Conservation (phyloP, 2,329 filamentous ascomycete genomes). For the Fonsecaea pedrosoi region DNA sequence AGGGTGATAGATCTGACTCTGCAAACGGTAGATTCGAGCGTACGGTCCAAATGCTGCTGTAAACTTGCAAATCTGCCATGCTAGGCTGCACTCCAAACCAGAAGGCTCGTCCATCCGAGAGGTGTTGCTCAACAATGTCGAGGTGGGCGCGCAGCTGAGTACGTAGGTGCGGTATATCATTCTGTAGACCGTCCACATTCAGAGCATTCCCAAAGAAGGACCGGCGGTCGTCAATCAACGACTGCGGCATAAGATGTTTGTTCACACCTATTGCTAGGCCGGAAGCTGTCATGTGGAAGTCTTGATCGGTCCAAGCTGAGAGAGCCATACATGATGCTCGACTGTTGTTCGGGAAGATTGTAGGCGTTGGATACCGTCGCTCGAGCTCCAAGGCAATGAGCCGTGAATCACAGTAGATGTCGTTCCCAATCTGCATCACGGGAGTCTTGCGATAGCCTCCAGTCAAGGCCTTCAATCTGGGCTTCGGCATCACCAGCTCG, state of each 20-base stretch:
- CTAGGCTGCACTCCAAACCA: conserved; percentile 3
- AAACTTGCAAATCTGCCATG: neutral
- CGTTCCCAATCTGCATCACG: conserved; percentile 4
- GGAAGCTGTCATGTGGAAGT: conserved; percentile 4
- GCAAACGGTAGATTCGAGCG: neutral
- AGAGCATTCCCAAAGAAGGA: conserved; percentile 1
- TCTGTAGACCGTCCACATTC: conserved; percentile 1
- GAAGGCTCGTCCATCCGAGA: conserved; percentile 4
- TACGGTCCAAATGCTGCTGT: conserved; percentile 2
- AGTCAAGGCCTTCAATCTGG: neutral
- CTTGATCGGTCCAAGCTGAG: neutral
- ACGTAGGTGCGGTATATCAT: conserved; percentile 4
- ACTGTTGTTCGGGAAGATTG: neutral
- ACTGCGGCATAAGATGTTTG: conserved; percentile 7
- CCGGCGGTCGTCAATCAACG: neutral
- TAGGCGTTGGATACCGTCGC: neutral
- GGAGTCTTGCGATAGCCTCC: conserved; percentile 7
- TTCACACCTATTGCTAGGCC: conserved; percentile 2
- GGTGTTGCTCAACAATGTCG: conserved; percentile 1
- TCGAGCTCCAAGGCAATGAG: conserved; percentile 5
- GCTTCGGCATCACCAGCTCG: conserved; percentile 6
- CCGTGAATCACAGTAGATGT: conserved; percentile 7
- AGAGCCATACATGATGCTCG: conserved; percentile 2
- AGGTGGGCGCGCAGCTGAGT: conserved; percentile 1
- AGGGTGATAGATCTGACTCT: neutral